Base-by-base conservation (phyloP, 768 basidiomycete genomes). In the Russula foetens region DNA sequence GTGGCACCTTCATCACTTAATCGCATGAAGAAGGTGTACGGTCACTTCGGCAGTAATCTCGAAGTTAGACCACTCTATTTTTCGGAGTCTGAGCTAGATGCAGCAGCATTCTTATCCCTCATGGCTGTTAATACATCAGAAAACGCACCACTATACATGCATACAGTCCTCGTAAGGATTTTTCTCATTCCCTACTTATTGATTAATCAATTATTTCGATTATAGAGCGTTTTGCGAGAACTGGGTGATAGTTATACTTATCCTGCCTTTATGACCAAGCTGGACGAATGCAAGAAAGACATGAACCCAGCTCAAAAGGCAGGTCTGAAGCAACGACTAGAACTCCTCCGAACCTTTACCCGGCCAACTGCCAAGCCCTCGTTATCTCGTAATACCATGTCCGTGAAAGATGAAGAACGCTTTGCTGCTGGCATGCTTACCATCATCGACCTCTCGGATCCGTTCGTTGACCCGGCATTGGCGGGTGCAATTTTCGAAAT, bases 401-500 rank as follows among this genome's bases (percentile, higher is more conserved):
- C 8, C 14, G 15, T 12, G 9, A 38, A 31, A 31, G 60, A 53
- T 11, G 61, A 58, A 35, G n/a, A 53, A 35, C 79, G 84, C 0
- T 89, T 88, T 64, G 71, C 67, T 0, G 64, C 77, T 0, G 86
- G 86, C 0, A 79, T 82, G 59, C 62, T 90, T 5, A 87, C 85
- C 0, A 84, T 90, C 14, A 68, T 88, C 4, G 88, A 89, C 62
- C 73, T 88, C 0, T 86, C 88, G 0, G 88, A 88, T 58, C 85
- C 88, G 0, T 89, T 89, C 64, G 78, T 88, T 11, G 88, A 90
- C 66, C 72, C 83, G 1, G 75, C 75, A 0, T 81, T 84, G 1
- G 88, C 88, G 2, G 87, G 86, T 63, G 81, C 81, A 0, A 69
- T 89, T 3, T 90, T 89, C 56, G 85, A 90, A 58, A 86, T 90